phyloP scores from a whole-genome alignment of 768 basidiomycete genomes.

The Zangia roseola region DNA sequence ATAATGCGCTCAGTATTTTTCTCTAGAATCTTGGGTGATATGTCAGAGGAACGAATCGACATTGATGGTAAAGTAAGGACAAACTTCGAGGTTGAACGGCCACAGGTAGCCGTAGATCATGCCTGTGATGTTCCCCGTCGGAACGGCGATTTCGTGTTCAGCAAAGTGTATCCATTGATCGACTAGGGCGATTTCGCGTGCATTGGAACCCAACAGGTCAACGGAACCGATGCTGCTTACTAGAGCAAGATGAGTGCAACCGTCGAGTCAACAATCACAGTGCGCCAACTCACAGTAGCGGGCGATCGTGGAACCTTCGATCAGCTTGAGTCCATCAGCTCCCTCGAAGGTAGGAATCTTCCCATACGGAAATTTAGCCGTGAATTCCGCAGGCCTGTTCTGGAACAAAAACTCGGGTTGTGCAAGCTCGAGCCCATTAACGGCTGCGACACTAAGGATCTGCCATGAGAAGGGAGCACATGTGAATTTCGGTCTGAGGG shows the following conservation, averaged over 20 bases:
- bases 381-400: conserved; percentile 12
- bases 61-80: background rate
- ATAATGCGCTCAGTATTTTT: background rate
- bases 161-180: conserved; percentile 26
- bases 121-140: background rate
- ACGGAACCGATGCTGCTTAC: conserved; percentile 17
- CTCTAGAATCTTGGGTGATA: background rate
- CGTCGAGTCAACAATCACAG: background rate
- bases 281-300: conserved; percentile 17
- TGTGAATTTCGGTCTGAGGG: background rate
- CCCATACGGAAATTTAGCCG: conserved; percentile 18
- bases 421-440: conserved; percentile 16
- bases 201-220: conserved; percentile 7
- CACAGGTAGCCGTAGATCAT: background rate
- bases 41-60: background rate
- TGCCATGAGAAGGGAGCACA: background rate
- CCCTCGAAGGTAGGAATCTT: conserved; percentile 25
- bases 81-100: conserved; percentile 13
- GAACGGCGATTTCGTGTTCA: conserved; percentile 12
- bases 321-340: conserved; percentile 16
- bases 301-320: conserved; percentile 21
- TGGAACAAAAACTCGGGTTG: conserved; percentile 10
- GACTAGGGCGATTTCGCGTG: conserved; percentile 9
- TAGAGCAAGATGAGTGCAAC: background rate
- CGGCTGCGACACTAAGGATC: conserved; percentile 22